phyloP scores from a whole-genome alignment of 176 grass and related monocot genomes.

The Juncus effusus region DNA sequence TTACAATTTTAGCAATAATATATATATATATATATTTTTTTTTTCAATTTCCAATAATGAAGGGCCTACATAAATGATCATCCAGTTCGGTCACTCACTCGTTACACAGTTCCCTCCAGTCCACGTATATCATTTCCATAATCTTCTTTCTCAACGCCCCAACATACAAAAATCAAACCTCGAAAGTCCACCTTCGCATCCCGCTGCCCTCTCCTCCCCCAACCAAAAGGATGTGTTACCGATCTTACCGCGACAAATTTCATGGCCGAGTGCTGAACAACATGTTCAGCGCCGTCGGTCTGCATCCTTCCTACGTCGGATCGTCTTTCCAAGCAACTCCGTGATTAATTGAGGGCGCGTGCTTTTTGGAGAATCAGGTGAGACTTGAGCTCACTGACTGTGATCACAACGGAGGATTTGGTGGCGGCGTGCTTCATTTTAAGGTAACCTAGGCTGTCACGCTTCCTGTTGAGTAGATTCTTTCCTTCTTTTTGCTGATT shows the following conservation, averaged over 20 bases:
- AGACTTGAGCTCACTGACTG: constrained; percentile 55
- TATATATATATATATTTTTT: too few relatives aligned
- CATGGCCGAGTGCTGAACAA: constrained; percentile 87
- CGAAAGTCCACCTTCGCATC: not conserved
- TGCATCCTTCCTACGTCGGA: constrained; percentile 80
- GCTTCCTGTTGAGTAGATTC: too few relatives aligned
- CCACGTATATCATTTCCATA: not conserved
- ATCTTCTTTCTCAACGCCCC: not conserved
- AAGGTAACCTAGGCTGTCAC: too few relatives aligned
- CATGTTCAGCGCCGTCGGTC: constrained; percentile 79
- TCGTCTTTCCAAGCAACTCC: constrained; percentile 45
- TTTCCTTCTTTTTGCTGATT: too few relatives aligned
- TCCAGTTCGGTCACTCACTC: too few relatives aligned
- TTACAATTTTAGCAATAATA: too few relatives aligned
- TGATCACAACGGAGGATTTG: constrained; percentile 43
- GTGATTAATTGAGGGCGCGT: constrained; percentile 49
- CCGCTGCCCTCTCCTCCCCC: not conserved
- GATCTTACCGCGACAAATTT: constrained; percentile 70
- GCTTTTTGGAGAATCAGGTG: constrained; percentile 81
- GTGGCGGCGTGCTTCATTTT: constrained; percentile 57
- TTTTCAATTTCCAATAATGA: too few relatives aligned
- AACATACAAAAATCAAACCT: too few relatives aligned
- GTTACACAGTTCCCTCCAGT: not conserved
- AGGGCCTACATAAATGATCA: too few relatives aligned
- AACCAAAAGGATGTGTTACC: constrained; percentile 55